A percentile compares a stretch with the other conserved stretches of the same genome.
Conservation (phyloP, 805 yeast genomes). For the Sungouiella thailandica region DNA sequence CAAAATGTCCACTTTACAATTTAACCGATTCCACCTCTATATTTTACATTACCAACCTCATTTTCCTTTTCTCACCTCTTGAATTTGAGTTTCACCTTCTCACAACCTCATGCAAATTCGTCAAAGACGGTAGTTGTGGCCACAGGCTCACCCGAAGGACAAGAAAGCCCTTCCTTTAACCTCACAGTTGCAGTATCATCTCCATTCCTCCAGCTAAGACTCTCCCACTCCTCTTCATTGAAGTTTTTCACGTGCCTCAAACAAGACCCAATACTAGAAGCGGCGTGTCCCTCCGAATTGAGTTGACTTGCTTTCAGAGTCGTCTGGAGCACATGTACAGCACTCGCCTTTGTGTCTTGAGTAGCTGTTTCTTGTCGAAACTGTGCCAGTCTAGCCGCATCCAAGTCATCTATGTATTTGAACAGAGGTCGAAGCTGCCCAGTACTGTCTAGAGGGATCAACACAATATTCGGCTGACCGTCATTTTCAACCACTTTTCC, state of each 20-base stretch:
- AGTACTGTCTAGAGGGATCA: conserved; percentile 61
- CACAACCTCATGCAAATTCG: conserved; percentile 17
- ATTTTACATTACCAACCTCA: no score
- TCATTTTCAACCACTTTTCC: conserved; percentile 23
- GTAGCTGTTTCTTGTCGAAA: conserved; percentile 32
- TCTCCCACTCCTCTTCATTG: conserved; percentile 38
- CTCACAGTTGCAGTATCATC: conserved; percentile 14
- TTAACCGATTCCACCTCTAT: no score
- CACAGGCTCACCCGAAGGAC: conserved; percentile 13
- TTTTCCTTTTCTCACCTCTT: no score
- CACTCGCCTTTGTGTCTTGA: conserved; percentile 16
- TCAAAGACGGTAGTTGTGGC: conserved; percentile 11
- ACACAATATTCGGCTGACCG: conserved; percentile 41
- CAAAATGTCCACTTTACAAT: no score
- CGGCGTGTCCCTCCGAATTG: conserved; percentile 22
- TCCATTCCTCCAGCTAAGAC: conserved; percentile 25
- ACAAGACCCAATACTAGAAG: conserved; percentile 33
- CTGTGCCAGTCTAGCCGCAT: conserved; percentile 38
- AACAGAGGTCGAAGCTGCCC: conserved; percentile 81
- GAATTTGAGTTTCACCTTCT: no score
- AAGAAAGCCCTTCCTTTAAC: conserved; percentile 13
- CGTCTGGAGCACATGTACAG: conserved; percentile 38
- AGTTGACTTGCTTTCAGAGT: conserved; percentile 29
- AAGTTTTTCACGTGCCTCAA: conserved; percentile 34
- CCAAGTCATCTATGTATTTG: conserved; percentile 65